phyloP scores from a whole-genome alignment of 805 yeast species.

The Saccharomyces mikatae region DNA sequence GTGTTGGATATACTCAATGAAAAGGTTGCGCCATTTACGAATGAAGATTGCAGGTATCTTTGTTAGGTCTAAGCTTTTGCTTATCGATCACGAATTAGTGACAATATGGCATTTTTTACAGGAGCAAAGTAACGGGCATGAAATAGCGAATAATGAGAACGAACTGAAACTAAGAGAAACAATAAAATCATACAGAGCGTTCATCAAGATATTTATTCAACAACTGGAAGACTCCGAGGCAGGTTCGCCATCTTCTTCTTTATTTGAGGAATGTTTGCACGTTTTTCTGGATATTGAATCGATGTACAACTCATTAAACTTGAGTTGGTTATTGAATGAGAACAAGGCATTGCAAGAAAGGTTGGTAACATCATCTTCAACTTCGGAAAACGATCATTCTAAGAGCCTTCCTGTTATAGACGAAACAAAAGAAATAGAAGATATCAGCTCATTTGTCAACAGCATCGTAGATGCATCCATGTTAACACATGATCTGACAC shows the following conservation, averaged over 20 bases:
- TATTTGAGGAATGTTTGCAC: conserved; percentile 58
- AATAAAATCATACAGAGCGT: conserved; percentile 45
- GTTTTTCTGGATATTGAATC: conserved; percentile 64
- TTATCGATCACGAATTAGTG: conserved; percentile 57
- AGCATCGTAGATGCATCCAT: conserved; percentile 1
- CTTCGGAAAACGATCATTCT: background rate
- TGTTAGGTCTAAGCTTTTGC: conserved; percentile 56
- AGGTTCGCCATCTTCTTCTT: conserved; percentile 44
- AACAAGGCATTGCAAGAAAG: conserved; percentile 14
- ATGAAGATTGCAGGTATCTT: conserved; percentile 51
- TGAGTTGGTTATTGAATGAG: conserved; percentile 29
- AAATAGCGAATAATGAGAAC: conserved; percentile 11
- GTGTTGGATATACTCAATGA: conserved; percentile 20
- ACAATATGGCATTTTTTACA: conserved; percentile 25
- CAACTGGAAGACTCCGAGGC: conserved; percentile 49
- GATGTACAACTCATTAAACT: conserved; percentile 55
- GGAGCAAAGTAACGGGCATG: conserved; percentile 6
- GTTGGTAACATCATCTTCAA: background rate
- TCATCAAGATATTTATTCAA: conserved; percentile 48
- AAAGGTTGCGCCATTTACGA: conserved; percentile 10
- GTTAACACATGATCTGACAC: background rate
- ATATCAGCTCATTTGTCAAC: conserved; percentile 4
- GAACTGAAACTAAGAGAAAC: conserved; percentile 35
- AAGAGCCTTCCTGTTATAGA: background rate
- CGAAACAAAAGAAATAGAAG: conserved; percentile 1